Conservation (phyloP, 2,329 filamentous ascomycete genomes). For the Westerdykella aurantiaca region DNA sequence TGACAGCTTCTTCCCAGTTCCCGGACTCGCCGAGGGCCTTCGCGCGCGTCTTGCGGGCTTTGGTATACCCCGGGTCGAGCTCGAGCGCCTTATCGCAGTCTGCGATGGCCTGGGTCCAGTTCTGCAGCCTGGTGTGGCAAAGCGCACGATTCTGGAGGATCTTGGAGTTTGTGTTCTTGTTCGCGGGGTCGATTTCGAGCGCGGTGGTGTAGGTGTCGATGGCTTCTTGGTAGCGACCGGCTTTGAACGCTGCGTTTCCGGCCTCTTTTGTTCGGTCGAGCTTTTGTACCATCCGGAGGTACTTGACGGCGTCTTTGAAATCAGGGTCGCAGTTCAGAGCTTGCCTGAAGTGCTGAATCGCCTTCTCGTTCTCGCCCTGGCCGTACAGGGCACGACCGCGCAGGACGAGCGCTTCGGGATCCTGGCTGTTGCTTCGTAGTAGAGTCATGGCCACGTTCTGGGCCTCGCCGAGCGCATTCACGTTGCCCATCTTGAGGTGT, state of each 20-base stretch:
- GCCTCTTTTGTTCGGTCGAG: conserved; percentile 90
- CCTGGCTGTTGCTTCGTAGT: conserved; percentile 78
- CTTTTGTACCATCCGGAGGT: conserved; percentile 83
- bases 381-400: conserved; percentile 82
- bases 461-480: conserved; percentile 83
- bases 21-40: conserved; percentile 81
- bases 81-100: conserved; percentile 82
- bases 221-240: conserved; percentile 70
- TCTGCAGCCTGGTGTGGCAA: conserved; percentile 76
- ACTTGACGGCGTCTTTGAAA: conserved; percentile 81
- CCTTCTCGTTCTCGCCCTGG: conserved; percentile 92
- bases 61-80: conserved; percentile 78
- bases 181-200: conserved; percentile 75
- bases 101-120: conserved; percentile 71
- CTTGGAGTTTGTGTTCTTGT: conserved; percentile 92
- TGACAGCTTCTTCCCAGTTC: conserved; percentile 85
- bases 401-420: conserved; percentile 88
- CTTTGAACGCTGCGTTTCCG: conserved; percentile 86
- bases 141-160: conserved; percentile 88
- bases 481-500: conserved; percentile 84
- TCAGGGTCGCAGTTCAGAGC: conserved; percentile 88
- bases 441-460: conserved; percentile 88
- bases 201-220: conserved; percentile 80
- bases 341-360: conserved; percentile 84
- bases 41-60: conserved; percentile 89